Evolutionary conservation across 169 alveolate genomes (phyloP), one percentile per base, ranked within the genome.

Genomic region (Babesia ovata): DNA sequence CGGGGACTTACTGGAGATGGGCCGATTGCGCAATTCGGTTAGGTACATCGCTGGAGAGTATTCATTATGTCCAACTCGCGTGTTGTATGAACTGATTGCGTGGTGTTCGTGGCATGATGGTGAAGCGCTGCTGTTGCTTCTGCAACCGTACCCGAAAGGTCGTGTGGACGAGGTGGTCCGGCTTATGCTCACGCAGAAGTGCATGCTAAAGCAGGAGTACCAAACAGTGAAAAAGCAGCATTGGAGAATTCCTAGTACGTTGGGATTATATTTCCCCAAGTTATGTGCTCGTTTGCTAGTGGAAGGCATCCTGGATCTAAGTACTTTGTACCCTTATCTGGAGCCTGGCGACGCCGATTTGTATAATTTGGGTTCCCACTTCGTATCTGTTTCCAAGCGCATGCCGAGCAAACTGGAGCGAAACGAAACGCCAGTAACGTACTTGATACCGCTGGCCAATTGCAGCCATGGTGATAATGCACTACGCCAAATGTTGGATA

Each of bases 31-130:
- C 21, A 44, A 56, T 6, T 28, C 49, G 22, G 69, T 83, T 0
- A 57, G 46, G 46, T 36, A 44, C 46, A 44, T 83, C 4, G 50
- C 77, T 0, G 86, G 90, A 22, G 11, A 63, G 56, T 54, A 74
- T 67, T 58, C 72, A 12, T 66, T 83, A 24, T 83, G 90, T 33
- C 90, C 90, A 9, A 76, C 50, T 13, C 52, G 82, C 9, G 63
- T 75, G 16, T 39, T 83, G 71, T 81, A 81, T 29, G 88, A 81
- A 36, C 61, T 81, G 39, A n/a, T 81, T 17, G 67, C 73, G 26
- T 81, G 83, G 84, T 58, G 79, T 42, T 75, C 73, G 19, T 75
- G 66, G 70, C 4, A 49, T 66, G 70, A 75, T 19, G 75, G 71
- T 28, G 67, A 57, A 8, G 44, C 49, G 11, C 3, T 48, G 29